phyloP scores from a whole-genome alignment of 2,329 filamentous ascomycete species.

The Arthrobotrys conoides region DNA sequence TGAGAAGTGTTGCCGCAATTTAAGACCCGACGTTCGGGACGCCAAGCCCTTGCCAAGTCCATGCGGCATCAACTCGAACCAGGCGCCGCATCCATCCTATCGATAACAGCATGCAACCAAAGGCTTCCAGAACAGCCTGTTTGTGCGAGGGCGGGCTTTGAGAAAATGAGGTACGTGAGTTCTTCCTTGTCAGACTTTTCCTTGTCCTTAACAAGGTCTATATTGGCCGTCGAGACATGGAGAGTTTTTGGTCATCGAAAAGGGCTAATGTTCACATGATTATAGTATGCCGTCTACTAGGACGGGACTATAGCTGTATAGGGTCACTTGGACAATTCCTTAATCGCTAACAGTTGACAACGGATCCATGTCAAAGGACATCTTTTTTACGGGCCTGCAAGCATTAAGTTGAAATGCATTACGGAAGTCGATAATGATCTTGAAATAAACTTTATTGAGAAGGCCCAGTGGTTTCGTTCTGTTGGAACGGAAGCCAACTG shows the following conservation, averaged over 20 bases:
- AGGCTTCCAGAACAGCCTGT: conserved; percentile 36
- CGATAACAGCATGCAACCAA: conserved; percentile 28
- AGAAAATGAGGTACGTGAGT: neutral
- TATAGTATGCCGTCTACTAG: neutral
- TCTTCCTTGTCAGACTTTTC: neutral
- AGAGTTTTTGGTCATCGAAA: neutral
- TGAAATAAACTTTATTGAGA: conserved; percentile 11
- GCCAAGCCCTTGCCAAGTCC: conserved; percentile 32
- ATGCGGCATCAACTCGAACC: conserved; percentile 4
- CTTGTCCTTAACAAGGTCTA: conserved; percentile 6
- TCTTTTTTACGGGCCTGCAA: conserved; percentile 1
- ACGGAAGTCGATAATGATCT: neutral
- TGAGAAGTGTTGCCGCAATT: conserved; percentile 16
- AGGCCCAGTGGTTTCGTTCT: neutral
- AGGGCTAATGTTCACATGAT: conserved; percentile 38
- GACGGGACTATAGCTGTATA: neutral
- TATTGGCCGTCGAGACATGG: conserved; percentile 26
- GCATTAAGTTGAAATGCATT: neutral
- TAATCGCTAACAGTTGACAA: conserved; percentile 19
- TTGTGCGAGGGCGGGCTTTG: conserved; percentile 2
- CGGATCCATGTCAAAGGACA: conserved; percentile 31
- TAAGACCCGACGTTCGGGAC: neutral
- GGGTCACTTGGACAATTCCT: conserved; percentile 26
- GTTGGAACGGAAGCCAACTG: neutral
- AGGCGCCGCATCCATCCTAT: conserved; percentile 40